A percentile compares a stretch with the other conserved stretches of the same genome.
Evolutionary conservation across 2,329 filamentous ascomycete genomes (phyloP).

Genomic region (Penicillium sp.): DNA sequence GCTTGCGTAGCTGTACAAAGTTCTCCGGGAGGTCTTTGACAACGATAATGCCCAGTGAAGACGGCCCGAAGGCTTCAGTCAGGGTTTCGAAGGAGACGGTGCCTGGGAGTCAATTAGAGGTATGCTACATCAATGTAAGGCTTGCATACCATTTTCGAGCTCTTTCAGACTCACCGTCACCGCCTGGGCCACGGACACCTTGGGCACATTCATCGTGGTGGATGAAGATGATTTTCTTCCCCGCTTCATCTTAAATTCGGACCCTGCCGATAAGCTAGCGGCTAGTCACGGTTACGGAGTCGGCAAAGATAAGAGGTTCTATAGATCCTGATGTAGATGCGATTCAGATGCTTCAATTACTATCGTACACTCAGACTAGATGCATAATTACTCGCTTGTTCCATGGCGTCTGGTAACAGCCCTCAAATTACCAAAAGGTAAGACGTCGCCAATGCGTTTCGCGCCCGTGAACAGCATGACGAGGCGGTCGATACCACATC

Average conservation of each 20-base stretch:
- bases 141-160: constrained; percentile 46
- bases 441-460: constrained; percentile 76
- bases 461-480: constrained; percentile 85
- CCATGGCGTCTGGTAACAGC: constrained; percentile 36
- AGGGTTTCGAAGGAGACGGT: constrained; percentile 45
- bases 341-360: neutral
- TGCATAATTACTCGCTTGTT: constrained; percentile 6
- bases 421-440: constrained; percentile 83
- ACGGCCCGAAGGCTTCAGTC: constrained; percentile 76
- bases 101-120: constrained; percentile 23
- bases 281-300: constrained; percentile 13
- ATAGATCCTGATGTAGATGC: neutral
- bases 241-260: constrained; percentile 11
- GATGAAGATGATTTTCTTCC: constrained; percentile 12
- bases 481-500: constrained; percentile 84
- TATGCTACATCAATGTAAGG: neutral
- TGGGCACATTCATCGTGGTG: constrained; percentile 17
- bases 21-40: constrained; percentile 76
- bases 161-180: constrained; percentile 51
- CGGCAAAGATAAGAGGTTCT: too few species aligned
- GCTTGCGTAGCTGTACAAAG: constrained; percentile 69
- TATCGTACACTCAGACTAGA: neutral
- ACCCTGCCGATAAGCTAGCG: constrained; percentile 14
- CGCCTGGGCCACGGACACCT: constrained; percentile 34
- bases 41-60: constrained; percentile 88